phyloP scores from a whole-genome alignment of 192 early-diverging fungal species.

The Neocallimastix lanati region DNA sequence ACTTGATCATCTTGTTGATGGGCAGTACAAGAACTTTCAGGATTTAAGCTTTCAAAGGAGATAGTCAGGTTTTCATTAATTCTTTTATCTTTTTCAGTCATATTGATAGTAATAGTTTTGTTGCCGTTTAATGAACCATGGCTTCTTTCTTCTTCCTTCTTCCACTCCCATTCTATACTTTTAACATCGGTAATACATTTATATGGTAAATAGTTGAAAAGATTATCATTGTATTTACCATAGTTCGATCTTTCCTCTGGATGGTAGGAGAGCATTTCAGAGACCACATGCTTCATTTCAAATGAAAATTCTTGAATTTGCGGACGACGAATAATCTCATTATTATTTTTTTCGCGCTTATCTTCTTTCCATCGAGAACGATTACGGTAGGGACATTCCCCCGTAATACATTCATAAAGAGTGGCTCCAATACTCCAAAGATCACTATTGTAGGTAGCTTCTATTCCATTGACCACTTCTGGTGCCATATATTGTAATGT shows the following conservation, averaged over 20 bases:
- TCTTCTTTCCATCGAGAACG: background rate
- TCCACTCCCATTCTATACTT: background rate
- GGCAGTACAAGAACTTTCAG: no score
- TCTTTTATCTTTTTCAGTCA: no score
- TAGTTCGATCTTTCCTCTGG: background rate
- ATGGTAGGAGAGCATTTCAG: background rate
- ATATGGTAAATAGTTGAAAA: background rate
- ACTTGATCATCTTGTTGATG: no score
- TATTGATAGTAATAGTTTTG: no score
- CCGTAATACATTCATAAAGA: background rate
- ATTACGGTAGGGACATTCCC: background rate
- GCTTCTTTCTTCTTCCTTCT: background rate
- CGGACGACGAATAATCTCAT: background rate
- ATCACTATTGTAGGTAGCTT: background rate
- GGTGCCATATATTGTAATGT: background rate
- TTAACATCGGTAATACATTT: background rate
- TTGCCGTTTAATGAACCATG: no score
- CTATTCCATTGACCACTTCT: background rate
- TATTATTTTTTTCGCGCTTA: background rate
- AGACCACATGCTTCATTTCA: background rate
- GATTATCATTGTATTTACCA: background rate
- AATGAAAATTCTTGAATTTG: background rate
- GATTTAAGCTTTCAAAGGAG: no score
- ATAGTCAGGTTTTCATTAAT: no score
- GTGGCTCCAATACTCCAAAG: background rate